phyloP scores from a whole-genome alignment of 2,329 filamentous ascomycete genomes.

The Cryoendolithus antarcticus region DNA sequence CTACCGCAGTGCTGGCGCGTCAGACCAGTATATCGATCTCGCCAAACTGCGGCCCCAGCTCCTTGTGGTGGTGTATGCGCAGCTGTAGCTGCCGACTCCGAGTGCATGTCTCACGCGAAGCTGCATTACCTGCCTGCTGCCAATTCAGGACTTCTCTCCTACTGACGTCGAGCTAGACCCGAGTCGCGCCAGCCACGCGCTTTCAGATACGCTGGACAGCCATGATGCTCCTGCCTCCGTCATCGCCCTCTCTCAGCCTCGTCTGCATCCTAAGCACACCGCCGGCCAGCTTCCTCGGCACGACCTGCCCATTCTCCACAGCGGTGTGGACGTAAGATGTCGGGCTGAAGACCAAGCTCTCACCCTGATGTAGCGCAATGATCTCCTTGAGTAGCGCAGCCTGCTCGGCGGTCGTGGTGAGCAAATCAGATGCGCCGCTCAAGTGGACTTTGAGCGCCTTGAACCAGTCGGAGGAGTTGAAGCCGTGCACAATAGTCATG shows the following conservation, averaged over 20 bases:
- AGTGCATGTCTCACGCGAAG: too few species aligned
- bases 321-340: constrained; percentile 14
- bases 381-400: constrained; percentile 18
- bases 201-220: not conserved
- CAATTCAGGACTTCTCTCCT: too few species aligned
- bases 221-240: constrained; percentile 5
- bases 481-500: constrained; percentile 62
- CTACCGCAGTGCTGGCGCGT: too few species aligned
- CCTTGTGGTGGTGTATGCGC: too few species aligned
- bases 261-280: constrained; percentile 16
- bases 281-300: constrained; percentile 14
- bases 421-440: constrained; percentile 26
- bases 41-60: too few species aligned
- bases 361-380: constrained; percentile 17
- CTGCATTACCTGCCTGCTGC: too few species aligned
- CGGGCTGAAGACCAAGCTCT: constrained; percentile 22
- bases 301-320: constrained; percentile 4
- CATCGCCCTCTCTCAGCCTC: constrained; percentile 14
- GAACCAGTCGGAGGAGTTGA: constrained; percentile 55
- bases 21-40: too few species aligned
- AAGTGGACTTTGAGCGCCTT: constrained; percentile 35
- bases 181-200: too few species aligned
- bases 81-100: too few species aligned
- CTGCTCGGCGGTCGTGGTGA: constrained; percentile 4
- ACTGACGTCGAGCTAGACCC: too few species aligned